Percentiles rank a stretch among this genome's conserved stretches.
phyloP scores from a whole-genome alignment of 306 rosid species.

The Hylodesmum podocarpum region DNA sequence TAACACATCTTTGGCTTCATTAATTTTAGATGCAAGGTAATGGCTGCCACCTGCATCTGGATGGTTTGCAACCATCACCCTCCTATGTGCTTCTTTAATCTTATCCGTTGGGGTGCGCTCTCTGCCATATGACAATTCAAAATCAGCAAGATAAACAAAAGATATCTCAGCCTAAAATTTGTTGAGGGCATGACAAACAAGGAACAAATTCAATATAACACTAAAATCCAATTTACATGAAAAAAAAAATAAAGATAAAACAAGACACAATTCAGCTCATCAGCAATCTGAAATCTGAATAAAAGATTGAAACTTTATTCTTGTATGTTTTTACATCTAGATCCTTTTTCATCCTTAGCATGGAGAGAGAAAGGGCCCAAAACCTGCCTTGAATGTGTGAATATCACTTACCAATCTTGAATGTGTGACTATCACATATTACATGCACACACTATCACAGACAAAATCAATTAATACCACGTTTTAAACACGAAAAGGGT shows the following conservation, averaged over 20 bases:
- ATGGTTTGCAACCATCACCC: constrained; percentile 96
- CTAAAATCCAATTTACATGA: background rate
- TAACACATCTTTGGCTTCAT: constrained; percentile 82
- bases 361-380: background rate
- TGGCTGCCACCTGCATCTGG: constrained; percentile 99
- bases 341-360: background rate
- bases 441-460: background rate
- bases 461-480: background rate
- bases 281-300: background rate
- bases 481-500: background rate
- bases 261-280: background rate
- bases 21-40: constrained; percentile 88
- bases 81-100: constrained; percentile 86
- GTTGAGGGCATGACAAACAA: background rate
- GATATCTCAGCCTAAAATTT: background rate
- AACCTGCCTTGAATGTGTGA: background rate
- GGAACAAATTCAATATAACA: background rate
- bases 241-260: background rate
- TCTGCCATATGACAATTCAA: constrained; percentile 35
- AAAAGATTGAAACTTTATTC: background rate
- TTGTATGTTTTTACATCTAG: background rate
- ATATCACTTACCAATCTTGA: background rate
- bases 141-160: constrained; percentile 21
- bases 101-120: constrained; percentile 61
- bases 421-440: background rate